These are phyloP conservation scores for Sungouiozyma ichnusensis DNA, from an alignment of 805 yeast species.

Conservation along the genomic window DNA sequence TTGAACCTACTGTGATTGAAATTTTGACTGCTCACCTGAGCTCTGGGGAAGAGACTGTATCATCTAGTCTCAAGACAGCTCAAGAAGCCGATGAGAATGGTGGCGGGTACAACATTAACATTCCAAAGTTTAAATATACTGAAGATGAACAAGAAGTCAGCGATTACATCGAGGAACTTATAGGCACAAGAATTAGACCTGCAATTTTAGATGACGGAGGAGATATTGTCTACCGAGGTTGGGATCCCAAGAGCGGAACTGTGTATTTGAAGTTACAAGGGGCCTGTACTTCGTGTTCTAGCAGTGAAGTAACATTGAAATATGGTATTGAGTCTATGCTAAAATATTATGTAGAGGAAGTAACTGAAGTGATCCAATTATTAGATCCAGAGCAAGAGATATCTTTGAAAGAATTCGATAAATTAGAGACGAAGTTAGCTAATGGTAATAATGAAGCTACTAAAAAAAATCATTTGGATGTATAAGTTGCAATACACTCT, in stretches of 20 bases:
- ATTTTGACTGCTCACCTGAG: constrained; percentile 22
- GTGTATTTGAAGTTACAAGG: constrained; percentile 87
- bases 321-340: constrained; percentile 97
- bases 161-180: constrained; percentile 81
- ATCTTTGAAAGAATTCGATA: constrained; percentile 74
- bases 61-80: constrained; percentile 22
- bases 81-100: constrained; percentile 25
- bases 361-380: constrained; percentile 78
- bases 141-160: constrained; percentile 76
- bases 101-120: constrained; percentile 27
- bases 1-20: constrained; percentile 50
- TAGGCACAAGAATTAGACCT: constrained; percentile 91
- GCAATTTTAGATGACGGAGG: constrained; percentile 99
- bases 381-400: constrained; percentile 67
- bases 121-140: constrained; percentile 24
- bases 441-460: neutral
- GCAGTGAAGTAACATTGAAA: constrained; percentile 84
- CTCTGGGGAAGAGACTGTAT: constrained; percentile 19
- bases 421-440: constrained; percentile 54
- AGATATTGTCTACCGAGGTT: constrained; percentile 80
- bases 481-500: constrained; percentile 22
- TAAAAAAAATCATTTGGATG: constrained; percentile 1
- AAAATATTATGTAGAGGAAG: constrained; percentile 94
- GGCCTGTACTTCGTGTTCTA: constrained; percentile 89
- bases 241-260: constrained; percentile 75